Evolutionary conservation across 2,329 filamentous ascomycete genomes (phyloP).

Genomic region (Xylaria sp.): DNA sequence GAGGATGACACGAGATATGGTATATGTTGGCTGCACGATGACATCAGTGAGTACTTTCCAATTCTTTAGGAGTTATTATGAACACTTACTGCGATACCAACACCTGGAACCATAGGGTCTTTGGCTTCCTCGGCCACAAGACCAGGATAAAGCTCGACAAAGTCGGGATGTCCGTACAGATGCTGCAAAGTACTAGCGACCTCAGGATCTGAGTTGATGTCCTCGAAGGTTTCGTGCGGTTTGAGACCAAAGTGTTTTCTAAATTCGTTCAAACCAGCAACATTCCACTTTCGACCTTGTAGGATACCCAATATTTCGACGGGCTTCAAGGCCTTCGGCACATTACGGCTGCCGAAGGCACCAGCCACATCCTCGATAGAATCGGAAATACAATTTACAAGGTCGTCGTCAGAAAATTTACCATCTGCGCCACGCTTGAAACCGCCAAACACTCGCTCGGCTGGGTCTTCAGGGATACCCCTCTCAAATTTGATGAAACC

Average conservation of each 20-base stretch:
- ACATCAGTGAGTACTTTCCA: slow-evolving; percentile 21
- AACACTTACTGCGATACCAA: slow-evolving; percentile 69
- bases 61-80: neutral
- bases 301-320: slow-evolving; percentile 85
- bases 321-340: slow-evolving; percentile 77
- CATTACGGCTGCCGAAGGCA: slow-evolving; percentile 78
- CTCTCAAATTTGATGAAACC: slow-evolving; percentile 72
- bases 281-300: slow-evolving; percentile 79
- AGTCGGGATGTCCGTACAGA: slow-evolving; percentile 81
- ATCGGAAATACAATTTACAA: slow-evolving; percentile 81
- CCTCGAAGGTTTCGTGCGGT: slow-evolving; percentile 80
- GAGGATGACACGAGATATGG: slow-evolving; percentile 78
- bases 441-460: slow-evolving; percentile 73
- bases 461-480: slow-evolving; percentile 71
- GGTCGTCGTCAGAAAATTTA: slow-evolving; percentile 77
- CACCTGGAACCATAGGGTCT: slow-evolving; percentile 76
- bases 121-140: slow-evolving; percentile 81
- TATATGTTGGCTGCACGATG: slow-evolving; percentile 68
- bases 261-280: slow-evolving; percentile 85
- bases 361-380: slow-evolving; percentile 80
- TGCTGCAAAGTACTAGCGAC: slow-evolving; percentile 72
- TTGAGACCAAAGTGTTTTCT: slow-evolving; percentile 82
- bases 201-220: slow-evolving; percentile 81
- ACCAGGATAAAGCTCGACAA: slow-evolving; percentile 83
- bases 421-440: slow-evolving; percentile 74